A percentile compares a stretch with the other conserved stretches of the same genome.
Conservation (phyloP, 2,329 filamentous ascomycete species). For the Zalaria sp. region DNA sequence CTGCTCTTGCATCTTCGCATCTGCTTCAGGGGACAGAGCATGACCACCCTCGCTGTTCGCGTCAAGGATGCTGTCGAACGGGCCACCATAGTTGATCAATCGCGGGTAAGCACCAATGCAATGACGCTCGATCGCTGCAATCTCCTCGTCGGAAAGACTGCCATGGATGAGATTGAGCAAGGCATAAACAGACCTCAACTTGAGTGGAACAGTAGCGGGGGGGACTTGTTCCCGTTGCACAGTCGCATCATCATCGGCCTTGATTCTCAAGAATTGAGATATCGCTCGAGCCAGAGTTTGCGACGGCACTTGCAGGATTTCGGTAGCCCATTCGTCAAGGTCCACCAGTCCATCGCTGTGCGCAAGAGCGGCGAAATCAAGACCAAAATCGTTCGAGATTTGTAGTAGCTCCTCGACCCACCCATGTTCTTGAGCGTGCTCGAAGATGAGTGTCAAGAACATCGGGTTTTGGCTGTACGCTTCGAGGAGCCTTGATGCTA, state of each 20-base stretch:
- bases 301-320: constrained; percentile 36
- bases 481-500: constrained; percentile 65
- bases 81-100: constrained; percentile 75
- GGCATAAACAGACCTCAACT: constrained; percentile 67
- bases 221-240: constrained; percentile 58
- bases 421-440: constrained; percentile 65
- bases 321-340: constrained; percentile 65
- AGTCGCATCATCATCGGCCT: constrained; percentile 66
- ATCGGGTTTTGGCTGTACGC: constrained; percentile 57
- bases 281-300: constrained; percentile 60
- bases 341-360: constrained; percentile 72
- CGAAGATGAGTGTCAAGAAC: constrained; percentile 54
- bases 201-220: constrained; percentile 55
- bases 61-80: constrained; percentile 79
- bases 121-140: constrained; percentile 68
- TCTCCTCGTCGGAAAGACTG: constrained; percentile 47
- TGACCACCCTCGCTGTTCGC: constrained; percentile 72
- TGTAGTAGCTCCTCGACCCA: constrained; percentile 76
- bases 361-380: constrained; percentile 75
- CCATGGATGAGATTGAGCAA: constrained; percentile 61
- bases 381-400: constrained; percentile 67
- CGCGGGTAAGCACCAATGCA: constrained; percentile 89
- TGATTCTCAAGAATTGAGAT: constrained; percentile 69
- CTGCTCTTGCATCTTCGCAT: constrained; percentile 88
- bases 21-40: constrained; percentile 60